These are phyloP conservation scores for Cutaneotrichosporon sp. DNA, from an alignment of 1,284 basidiomycete genomes.

Conservation along the genomic window DNA sequence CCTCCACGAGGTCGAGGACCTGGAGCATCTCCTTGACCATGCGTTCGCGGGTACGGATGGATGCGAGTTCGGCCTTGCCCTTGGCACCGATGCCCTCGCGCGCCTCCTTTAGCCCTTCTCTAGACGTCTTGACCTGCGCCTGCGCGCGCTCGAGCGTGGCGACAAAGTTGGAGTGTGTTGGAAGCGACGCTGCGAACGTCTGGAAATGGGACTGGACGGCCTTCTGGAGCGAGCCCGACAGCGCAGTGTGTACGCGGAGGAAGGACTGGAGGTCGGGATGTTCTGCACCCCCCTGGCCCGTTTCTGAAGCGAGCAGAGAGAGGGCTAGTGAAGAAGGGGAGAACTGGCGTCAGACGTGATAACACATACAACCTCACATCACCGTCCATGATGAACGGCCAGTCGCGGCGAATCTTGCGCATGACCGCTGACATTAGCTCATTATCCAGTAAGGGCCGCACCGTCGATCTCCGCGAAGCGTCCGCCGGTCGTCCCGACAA, in stretches of 20 bases:
- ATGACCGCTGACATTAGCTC: constrained; percentile 64
- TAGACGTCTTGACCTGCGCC: constrained; percentile 68
- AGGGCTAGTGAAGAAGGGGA: constrained; percentile 87
- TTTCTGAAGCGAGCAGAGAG: constrained; percentile 72
- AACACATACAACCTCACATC: constrained; percentile 61
- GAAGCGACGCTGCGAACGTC: constrained; percentile 84
- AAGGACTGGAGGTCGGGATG: constrained; percentile 44
- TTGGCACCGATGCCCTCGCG: constrained; percentile 49
- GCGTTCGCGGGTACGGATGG: constrained; percentile 77
- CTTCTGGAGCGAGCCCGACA: constrained; percentile 48
- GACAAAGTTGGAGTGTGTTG: constrained; percentile 76
- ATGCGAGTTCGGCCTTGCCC: constrained; percentile 70
- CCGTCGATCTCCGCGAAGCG: constrained; percentile 52
- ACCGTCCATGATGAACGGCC: constrained; percentile 81
- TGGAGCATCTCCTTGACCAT: constrained; percentile 86
- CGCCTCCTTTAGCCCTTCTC: constrained; percentile 67
- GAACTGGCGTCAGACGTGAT: constrained; percentile 61
- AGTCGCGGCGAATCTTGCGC: constrained; percentile 79
- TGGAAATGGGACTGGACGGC: constrained; percentile 73
- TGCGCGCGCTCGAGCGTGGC: constrained; percentile 70
- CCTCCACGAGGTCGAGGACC: constrained; percentile 85
- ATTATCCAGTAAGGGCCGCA: constrained; percentile 15
- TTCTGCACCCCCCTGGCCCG: constrained; percentile 47
- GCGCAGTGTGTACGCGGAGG: constrained; percentile 38
- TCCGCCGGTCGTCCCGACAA: constrained; percentile 34